Conservation (phyloP, 129 eudicot species). For the Flaveria brownii region DNA sequence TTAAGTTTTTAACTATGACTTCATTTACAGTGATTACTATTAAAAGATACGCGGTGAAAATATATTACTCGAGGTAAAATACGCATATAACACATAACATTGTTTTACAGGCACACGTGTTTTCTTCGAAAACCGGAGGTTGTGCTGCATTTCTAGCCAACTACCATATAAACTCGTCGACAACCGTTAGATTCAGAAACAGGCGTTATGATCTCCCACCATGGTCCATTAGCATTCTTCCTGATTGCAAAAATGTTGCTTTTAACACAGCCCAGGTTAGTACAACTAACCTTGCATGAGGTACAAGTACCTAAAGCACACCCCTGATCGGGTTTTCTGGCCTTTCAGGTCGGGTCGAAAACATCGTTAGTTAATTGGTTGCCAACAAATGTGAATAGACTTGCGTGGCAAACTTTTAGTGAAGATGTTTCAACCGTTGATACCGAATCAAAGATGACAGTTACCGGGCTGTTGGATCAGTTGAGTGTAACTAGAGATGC, state of each 20-base stretch:
- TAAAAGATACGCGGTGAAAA: too few relatives aligned
- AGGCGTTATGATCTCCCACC: conserved; percentile 69
- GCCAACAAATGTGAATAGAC: conserved; percentile 49
- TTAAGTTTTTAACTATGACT: too few relatives aligned
- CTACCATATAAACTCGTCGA: conserved; percentile 55
- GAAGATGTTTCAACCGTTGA: conserved; percentile 56
- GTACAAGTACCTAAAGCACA: conserved; percentile 9
- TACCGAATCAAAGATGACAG: conserved; percentile 53
- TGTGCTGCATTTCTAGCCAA: conserved; percentile 89
- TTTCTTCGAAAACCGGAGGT: conserved; percentile 54
- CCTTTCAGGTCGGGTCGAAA: conserved; percentile 51
- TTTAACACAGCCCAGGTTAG: conserved; percentile 75
- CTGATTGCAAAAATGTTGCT: conserved; percentile 68
- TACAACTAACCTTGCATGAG: conserved; percentile 1
- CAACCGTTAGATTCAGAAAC: conserved; percentile 56
- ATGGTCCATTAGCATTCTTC: conserved; percentile 95
- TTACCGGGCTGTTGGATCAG: conserved; percentile 71
- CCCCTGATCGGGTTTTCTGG: conserved; percentile 4
- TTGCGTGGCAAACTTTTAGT: conserved; percentile 64
- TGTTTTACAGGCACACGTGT: conserved; percentile 62
- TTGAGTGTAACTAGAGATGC: conserved; percentile 79
- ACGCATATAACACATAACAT: background rate
- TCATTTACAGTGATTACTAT: too few relatives aligned
- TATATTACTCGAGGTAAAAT: too few relatives aligned
- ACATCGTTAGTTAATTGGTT: conserved; percentile 48